phyloP scores from a whole-genome alignment of 2,329 filamentous ascomycete genomes.

The Penicillium oxalicum region DNA sequence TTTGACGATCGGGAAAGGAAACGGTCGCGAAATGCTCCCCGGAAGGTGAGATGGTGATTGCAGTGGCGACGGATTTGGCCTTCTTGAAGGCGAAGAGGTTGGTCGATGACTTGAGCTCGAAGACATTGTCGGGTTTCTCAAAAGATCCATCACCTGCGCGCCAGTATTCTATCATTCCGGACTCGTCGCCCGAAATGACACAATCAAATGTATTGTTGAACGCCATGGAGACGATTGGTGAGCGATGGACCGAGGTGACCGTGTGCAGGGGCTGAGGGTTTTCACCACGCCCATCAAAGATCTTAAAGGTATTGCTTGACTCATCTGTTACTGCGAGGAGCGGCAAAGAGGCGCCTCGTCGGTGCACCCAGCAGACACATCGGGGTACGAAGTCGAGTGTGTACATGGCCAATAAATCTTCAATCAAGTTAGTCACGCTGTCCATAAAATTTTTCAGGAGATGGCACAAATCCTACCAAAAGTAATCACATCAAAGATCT shows the following conservation, averaged over 20 bases:
- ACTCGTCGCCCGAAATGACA: conserved; percentile 80
- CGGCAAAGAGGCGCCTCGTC: conserved; percentile 78
- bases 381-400: conserved; percentile 68
- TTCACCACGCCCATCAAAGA: conserved; percentile 89
- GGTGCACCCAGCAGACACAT: conserved; percentile 87
- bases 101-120: conserved; percentile 87
- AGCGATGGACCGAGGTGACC: conserved; percentile 72
- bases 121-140: conserved; percentile 88
- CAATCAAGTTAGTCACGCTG: conserved; percentile 4
- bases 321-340: conserved; percentile 78
- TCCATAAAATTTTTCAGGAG: not conserved
- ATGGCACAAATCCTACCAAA: conserved; percentile 49
- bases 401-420: conserved; percentile 74
- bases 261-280: conserved; percentile 69
- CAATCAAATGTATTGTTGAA: conserved; percentile 89
- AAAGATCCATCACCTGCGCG: conserved; percentile 64
- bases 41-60: conserved; percentile 77
- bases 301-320: conserved; percentile 62
- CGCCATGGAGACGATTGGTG: conserved; percentile 73
- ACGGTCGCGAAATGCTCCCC: conserved; percentile 81
- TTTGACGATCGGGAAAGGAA: conserved; percentile 88
- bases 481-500: conserved; percentile 64
- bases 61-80: conserved; percentile 75
- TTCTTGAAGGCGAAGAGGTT: conserved; percentile 98
- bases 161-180: conserved; percentile 98